Evolutionary conservation across 768 basidiomycete species (phyloP).

Genomic region (Nevesoporus exiguus): DNA sequence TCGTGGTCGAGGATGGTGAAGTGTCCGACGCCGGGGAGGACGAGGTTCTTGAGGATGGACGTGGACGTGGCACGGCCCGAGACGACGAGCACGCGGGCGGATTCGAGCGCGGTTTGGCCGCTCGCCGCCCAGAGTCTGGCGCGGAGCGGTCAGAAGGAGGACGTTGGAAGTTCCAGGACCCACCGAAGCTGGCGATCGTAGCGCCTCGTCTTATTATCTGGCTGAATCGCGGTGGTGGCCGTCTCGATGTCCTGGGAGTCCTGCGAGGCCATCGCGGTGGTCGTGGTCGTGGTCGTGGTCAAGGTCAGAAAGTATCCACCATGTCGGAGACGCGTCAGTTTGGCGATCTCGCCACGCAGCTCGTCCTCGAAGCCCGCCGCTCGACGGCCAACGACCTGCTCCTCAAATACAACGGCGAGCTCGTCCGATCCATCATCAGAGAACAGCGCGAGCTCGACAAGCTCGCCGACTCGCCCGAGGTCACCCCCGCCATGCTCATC

Average conservation of each 20-base stretch:
- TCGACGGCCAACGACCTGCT: conserved; percentile 81
- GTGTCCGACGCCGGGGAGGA: conserved; percentile 93
- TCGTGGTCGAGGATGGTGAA: conserved; percentile 84
- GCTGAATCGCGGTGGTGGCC: conserved; percentile 48
- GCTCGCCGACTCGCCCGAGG: conserved; percentile 45
- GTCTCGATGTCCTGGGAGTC: conserved; percentile 48
- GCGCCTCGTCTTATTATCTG: conserved; percentile 83
- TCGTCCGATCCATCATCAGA: conserved; percentile 81
- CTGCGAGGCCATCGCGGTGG: no score
- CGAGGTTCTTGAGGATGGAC: conserved; percentile 92
- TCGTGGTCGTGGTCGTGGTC: conserved; percentile 11
- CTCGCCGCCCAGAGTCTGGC: conserved; percentile 87
- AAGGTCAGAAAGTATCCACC: neutral
- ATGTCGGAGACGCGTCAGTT: conserved; percentile 47
- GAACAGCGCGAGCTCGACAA: conserved; percentile 89
- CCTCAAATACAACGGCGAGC: conserved; percentile 87
- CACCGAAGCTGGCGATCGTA: conserved; percentile 96
- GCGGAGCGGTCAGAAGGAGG: neutral
- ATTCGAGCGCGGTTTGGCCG: conserved; percentile 87
- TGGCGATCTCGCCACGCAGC: conserved; percentile 84
- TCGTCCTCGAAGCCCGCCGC: conserved; percentile 81
- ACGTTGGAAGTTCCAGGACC: conserved; percentile 9
- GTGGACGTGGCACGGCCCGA: conserved; percentile 82
- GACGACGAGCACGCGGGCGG: conserved; percentile 76
- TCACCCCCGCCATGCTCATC: conserved; percentile 64